Conservation (phyloP, 768 basidiomycete species). For the Tulasnella sp. region DNA sequence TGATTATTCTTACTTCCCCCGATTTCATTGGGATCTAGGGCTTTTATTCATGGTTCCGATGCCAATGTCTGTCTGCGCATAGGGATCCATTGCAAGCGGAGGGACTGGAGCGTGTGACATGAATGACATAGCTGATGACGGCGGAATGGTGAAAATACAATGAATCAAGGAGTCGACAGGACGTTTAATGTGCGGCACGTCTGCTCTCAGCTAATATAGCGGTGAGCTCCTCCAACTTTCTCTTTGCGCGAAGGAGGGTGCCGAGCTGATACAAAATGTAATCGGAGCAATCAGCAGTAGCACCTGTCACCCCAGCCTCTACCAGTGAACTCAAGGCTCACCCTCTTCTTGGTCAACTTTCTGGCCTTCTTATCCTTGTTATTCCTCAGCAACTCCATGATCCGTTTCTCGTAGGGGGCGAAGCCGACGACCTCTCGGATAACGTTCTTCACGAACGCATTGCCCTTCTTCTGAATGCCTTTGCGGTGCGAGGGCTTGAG, state of each 20-base stretch:
- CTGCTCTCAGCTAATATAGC: slow-evolving; percentile 52
- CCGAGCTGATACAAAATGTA: slow-evolving; percentile 53
- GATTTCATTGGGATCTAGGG: too few relatives aligned
- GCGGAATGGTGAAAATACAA: neutral
- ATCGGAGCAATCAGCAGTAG: too few relatives aligned
- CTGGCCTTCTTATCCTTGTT: slow-evolving; percentile 99
- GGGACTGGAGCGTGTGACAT: neutral
- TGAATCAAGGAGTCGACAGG: neutral
- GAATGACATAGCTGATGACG: neutral
- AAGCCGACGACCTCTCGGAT: slow-evolving; percentile 97
- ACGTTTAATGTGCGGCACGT: slow-evolving; percentile 20
- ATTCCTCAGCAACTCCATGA: slow-evolving; percentile 96
- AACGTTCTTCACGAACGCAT: slow-evolving; percentile 87
- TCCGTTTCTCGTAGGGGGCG: slow-evolving; percentile 93
- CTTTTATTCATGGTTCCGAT: too few relatives aligned
- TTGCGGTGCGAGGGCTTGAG: slow-evolving; percentile 82
- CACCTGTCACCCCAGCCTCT: too few relatives aligned
- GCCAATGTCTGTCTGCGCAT: too few relatives aligned
- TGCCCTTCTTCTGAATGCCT: slow-evolving; percentile 70
- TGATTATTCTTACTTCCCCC: too few relatives aligned
- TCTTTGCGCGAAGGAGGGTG: slow-evolving; percentile 94
- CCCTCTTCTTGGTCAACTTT: slow-evolving; percentile 99
- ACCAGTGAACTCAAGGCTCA: too few relatives aligned
- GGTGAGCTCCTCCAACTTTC: slow-evolving; percentile 94
- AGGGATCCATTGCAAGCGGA: too few relatives aligned